Conservation (phyloP, 768 basidiomycete species). For the Termitomyces sp. region DNA sequence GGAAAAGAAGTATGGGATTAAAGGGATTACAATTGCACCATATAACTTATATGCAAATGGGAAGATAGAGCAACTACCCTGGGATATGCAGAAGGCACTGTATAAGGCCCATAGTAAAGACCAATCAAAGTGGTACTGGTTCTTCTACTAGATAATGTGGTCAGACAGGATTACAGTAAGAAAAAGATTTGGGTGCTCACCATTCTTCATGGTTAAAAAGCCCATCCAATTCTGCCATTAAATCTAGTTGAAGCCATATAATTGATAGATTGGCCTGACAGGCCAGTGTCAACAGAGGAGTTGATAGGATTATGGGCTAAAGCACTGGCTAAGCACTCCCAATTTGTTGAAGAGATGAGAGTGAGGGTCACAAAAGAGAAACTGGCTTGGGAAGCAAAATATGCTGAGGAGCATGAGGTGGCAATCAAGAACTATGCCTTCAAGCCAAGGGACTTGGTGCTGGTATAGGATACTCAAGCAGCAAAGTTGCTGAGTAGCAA, state of each 20-base stretch:
- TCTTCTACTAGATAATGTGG: not conserved
- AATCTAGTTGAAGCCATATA: not conserved
- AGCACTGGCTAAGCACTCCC: too few relatives aligned
- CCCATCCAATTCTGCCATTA: not conserved
- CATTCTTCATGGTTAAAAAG: not conserved
- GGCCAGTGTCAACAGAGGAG: not conserved
- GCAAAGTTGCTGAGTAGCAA: not conserved
- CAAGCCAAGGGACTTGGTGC: not conserved
- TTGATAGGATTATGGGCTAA: not conserved
- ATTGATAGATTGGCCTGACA: not conserved
- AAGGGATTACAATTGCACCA: too few relatives aligned
- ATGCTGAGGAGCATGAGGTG: not conserved
- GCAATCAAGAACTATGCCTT: not conserved
- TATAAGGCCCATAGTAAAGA: too few relatives aligned
- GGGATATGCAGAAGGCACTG: too few relatives aligned
- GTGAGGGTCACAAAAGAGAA: not conserved
- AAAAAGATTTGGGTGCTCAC: not conserved
- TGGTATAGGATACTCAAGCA: not conserved
- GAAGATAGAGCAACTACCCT: too few relatives aligned
- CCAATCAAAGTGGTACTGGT: not conserved
- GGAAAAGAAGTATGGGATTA: too few relatives aligned
- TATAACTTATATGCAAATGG: too few relatives aligned
- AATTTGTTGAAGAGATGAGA: too few relatives aligned
- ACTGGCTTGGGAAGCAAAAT: not conserved
- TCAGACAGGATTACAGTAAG: not conserved